Conservation (phyloP, 2,329 filamentous ascomycete genomes). For the Apiospora rasikravindrae region DNA sequence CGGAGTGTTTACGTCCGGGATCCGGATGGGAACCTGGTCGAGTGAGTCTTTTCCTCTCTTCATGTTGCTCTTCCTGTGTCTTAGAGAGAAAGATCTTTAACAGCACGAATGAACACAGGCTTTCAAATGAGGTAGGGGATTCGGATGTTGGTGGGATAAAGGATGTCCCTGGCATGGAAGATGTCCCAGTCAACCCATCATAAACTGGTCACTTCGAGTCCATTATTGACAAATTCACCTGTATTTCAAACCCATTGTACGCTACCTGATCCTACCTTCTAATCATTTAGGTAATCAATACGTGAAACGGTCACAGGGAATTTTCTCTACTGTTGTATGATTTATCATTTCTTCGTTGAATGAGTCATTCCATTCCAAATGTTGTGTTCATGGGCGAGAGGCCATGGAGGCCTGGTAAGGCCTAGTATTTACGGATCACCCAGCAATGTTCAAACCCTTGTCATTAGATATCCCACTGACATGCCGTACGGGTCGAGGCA, state of each 20-base stretch:
- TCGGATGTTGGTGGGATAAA: neutral
- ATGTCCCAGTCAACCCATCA: neutral
- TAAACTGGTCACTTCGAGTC: neutral
- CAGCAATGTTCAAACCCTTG: too few relatives aligned
- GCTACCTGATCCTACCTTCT: too few relatives aligned
- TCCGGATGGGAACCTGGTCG: slow-evolving; percentile 66
- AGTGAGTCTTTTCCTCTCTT: slow-evolving; percentile 48
- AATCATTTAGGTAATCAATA: too few relatives aligned
- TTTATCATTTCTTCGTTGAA: neutral
- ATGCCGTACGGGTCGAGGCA: neutral
- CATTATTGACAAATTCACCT: too few relatives aligned
- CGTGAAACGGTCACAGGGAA: too few relatives aligned
- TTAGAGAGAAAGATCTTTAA: fast-evolving
- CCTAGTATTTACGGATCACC: too few relatives aligned
- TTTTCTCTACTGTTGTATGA: too few relatives aligned
- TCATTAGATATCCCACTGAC: neutral
- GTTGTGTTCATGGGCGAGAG: too few relatives aligned
- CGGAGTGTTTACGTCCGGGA: slow-evolving; percentile 65
- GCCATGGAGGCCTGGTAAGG: too few relatives aligned
- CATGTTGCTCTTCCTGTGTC: neutral
- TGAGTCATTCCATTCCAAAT: neutral
- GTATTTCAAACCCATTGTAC: neutral
- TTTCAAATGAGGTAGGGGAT: slow-evolving; percentile 20
- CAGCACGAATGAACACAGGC: neutral
- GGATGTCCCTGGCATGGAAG: neutral